These are phyloP conservation scores for Inosperma sp. DNA, from an alignment of 768 basidiomycete species.

Conservation along the genomic window DNA sequence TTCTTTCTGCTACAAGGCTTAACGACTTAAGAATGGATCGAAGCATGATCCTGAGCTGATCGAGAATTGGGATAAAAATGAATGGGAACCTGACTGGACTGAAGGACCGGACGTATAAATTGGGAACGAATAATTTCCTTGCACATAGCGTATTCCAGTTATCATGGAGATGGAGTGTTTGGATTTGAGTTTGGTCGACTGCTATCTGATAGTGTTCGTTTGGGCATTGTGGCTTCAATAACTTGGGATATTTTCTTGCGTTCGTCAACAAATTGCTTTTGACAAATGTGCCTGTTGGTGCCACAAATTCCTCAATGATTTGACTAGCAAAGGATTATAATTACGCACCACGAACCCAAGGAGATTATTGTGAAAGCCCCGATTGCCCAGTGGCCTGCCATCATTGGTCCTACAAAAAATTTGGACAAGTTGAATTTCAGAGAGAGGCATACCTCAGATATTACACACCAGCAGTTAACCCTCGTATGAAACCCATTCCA, in stretches of 20 bases:
- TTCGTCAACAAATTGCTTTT: slow-evolving; percentile 50
- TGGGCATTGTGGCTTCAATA: slow-evolving; percentile 54
- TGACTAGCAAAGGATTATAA: neutral
- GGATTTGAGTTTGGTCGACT: slow-evolving; percentile 18
- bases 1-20: neutral
- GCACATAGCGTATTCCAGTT: neutral
- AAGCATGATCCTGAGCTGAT: slow-evolving; percentile 62
- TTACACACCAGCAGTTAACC: slow-evolving; percentile 56
- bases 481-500: slow-evolving; percentile 72
- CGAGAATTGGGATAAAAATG: slow-evolving; percentile 69
- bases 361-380: slow-evolving; percentile 69
- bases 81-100: slow-evolving; percentile 47
- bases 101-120: slow-evolving; percentile 10
- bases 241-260: slow-evolving; percentile 50
- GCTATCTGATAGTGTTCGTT: slow-evolving; percentile 37
- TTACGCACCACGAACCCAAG: slow-evolving; percentile 60
- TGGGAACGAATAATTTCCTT: neutral
- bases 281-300: slow-evolving; percentile 56
- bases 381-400: slow-evolving; percentile 76
- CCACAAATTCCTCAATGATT: neutral
- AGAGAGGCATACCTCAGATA: neutral
- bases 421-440: neutral
- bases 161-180: slow-evolving; percentile 5
- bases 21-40: neutral
- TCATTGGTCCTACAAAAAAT: slow-evolving; percentile 45